phyloP scores from a whole-genome alignment of 2,329 filamentous ascomycete genomes.

The Cytospora piceicola region DNA sequence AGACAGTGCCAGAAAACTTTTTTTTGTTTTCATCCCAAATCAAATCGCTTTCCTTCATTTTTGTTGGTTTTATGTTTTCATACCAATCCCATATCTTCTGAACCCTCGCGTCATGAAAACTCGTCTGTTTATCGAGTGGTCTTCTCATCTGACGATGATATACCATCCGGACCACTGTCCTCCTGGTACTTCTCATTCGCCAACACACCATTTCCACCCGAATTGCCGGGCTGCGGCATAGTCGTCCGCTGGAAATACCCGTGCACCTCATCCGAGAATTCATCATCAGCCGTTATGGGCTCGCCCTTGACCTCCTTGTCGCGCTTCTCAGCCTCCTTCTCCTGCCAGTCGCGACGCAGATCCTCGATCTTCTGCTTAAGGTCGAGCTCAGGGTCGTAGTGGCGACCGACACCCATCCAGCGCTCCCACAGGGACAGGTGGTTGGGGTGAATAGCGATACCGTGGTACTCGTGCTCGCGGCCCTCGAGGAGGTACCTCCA shows the following conservation, averaged over 20 bases:
- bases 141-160: background rate
- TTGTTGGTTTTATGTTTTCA: background rate
- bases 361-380: conserved; percentile 84
- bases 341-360: conserved; percentile 69
- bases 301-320: conserved; percentile 53
- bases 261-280: conserved; percentile 58
- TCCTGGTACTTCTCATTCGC: background rate
- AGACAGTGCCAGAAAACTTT: background rate
- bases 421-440: conserved; percentile 91
- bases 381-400: conserved; percentile 82
- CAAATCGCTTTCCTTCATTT: background rate
- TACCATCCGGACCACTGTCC: background rate
- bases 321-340: conserved; percentile 50
- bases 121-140: background rate
- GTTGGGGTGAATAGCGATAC: conserved; percentile 86
- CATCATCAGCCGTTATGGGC: conserved; percentile 45
- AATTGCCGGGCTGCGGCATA: background rate
- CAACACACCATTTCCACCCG: conserved; percentile 7
- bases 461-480: conserved; percentile 82
- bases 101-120: background rate
- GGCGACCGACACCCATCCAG: conserved; percentile 74
- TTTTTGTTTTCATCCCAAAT: background rate
- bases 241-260: conserved; percentile 53
- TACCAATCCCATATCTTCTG: background rate
- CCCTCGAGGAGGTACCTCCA: conserved; percentile 86